phyloP scores from a whole-genome alignment of 179 eudicot genomes.

The Spinacia oleracea region DNA sequence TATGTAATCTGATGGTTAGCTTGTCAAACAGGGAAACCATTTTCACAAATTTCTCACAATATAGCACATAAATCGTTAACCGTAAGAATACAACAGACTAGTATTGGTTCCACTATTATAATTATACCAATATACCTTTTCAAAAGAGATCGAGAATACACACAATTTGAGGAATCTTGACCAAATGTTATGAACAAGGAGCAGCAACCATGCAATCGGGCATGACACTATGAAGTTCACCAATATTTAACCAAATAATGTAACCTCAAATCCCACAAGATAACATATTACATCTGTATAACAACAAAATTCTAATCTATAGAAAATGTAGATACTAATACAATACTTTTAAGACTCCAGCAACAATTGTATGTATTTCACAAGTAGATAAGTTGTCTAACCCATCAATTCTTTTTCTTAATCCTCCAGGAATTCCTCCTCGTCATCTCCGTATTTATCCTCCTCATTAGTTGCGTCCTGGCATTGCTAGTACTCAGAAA shows the following conservation, averaged over 20 bases:
- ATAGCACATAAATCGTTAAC: background rate
- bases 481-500: constrained; percentile 65
- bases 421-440: constrained; percentile 33
- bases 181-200: background rate
- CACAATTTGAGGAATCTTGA: too few species aligned
- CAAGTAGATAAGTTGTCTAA: constrained; percentile 30
- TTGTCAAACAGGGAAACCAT: too few species aligned
- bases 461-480: constrained; percentile 46
- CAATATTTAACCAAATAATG: constrained; percentile 10
- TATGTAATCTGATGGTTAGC: too few species aligned
- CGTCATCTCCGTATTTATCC: constrained; percentile 29
- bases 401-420: too few species aligned
- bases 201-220: background rate
- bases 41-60: background rate
- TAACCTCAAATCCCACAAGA: constrained; percentile 19
- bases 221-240: constrained; percentile 2
- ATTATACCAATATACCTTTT: background rate
- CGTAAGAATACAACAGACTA: background rate
- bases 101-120: background rate
- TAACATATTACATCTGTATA: background rate
- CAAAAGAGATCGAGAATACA: too few species aligned
- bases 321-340: constrained; percentile 15
- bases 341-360: constrained; percentile 9
- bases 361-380: constrained; percentile 21
- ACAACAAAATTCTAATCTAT: constrained; percentile 10